Base-by-base conservation (phyloP, 345 rosid genomes). In the Conringia planisiliqua region DNA sequence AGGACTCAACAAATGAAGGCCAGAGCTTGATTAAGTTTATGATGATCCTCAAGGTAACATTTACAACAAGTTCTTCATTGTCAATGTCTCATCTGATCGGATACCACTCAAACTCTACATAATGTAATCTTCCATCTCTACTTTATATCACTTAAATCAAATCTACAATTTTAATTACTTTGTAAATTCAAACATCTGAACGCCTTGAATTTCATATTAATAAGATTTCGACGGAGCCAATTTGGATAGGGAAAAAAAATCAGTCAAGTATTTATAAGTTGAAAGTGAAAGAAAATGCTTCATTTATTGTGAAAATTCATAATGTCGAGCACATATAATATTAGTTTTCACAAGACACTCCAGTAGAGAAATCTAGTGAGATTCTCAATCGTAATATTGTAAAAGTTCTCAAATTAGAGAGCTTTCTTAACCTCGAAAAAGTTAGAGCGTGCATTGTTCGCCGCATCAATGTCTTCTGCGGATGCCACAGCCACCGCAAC, bases 401-500 rank as follows among this genome's bases (percentile, higher is more conserved):
- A 7, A 27, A 13, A 16, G 26, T 24, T 47, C 17, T 24, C 33
- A 29, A 26, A 8, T 76, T 80, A 92, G 40, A 92, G 93, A 65
- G 85, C 90, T 71, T 82, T 88, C 84, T 84, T 91, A 59, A 86
- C 90, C 78, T 83, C 80, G 64, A 93, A 93, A 76, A 77, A 89
- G 79, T 69, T 68, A 1, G 84, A n/a, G 2, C 85, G 81, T 60
- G 86, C 94, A 55, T 69, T 83, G 88, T 93, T 80, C 1, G 96
- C 94, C 20, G 87, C 82, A 4, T 87, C 91, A 30, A 91, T 81
- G 55, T 91, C 96, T 12, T 87, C 90, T 1, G 83, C 87, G 16
- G 96, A 93, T 48, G 95, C 95, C 68, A 93, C 98, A 1, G 86
- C 93, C 1, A 91, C 98, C 3, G 74, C 78, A 1, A 93, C 94